These are phyloP conservation scores for Trametes villosa DNA, from an alignment of 768 basidiomycete species.

Conservation along the genomic window DNA sequence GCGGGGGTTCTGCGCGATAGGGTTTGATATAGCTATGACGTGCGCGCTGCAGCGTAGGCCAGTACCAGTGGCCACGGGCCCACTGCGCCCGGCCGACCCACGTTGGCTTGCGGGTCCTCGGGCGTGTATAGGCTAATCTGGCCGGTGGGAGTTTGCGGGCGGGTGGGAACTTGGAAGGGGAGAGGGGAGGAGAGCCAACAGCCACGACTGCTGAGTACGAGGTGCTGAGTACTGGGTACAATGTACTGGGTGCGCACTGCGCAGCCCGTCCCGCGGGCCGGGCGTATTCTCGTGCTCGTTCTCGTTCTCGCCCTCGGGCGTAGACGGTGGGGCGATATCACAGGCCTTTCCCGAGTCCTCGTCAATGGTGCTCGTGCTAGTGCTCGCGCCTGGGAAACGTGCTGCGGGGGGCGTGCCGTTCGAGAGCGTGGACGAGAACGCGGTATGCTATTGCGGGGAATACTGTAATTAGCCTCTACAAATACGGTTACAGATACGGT, in stretches of 20 bases:
- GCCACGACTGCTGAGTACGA: too few relatives aligned
- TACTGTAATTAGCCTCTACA: slow-evolving; percentile 12
- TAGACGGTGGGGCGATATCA: neutral
- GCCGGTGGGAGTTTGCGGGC: too few relatives aligned
- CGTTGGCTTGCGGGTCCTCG: neutral
- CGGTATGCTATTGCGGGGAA: neutral
- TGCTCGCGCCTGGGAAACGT: too few relatives aligned
- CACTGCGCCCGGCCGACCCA: too few relatives aligned
- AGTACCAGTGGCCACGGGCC: too few relatives aligned
- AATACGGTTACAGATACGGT: slow-evolving; percentile 1
- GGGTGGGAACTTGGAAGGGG: too few relatives aligned
- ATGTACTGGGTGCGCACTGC: too few relatives aligned
- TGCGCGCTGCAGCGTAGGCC: neutral
- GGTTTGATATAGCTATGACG: slow-evolving; percentile 5
- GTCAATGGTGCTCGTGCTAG: too few relatives aligned
- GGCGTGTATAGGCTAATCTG: slow-evolving; percentile 20
- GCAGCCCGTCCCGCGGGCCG: slow-evolving; percentile 7
- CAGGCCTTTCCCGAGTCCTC: too few relatives aligned
- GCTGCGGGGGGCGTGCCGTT: too few relatives aligned
- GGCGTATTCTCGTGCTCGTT: slow-evolving; percentile 1
- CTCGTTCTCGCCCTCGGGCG: neutral
- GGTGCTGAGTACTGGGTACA: too few relatives aligned
- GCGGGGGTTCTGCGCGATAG: neutral
- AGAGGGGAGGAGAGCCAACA: too few relatives aligned
- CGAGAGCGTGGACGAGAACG: neutral